Evolutionary conservation across 1,284 basidiomycete genomes (phyloP), one percentile per base, ranked within the genome.

Genomic region (Limonomyces culmigenus): DNA sequence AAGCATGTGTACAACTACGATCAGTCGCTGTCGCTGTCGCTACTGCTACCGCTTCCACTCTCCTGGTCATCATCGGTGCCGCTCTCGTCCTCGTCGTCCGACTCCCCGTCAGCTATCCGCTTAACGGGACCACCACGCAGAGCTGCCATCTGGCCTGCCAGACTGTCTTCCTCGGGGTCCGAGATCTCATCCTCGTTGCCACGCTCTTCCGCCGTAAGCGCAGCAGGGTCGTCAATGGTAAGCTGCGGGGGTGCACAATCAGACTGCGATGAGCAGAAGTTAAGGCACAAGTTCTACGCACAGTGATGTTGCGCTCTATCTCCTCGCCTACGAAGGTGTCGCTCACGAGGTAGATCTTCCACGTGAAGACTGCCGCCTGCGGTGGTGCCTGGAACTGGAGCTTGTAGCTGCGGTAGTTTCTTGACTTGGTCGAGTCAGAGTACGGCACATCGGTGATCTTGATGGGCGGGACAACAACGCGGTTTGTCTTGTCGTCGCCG

Each of bases 131-230:
- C 84, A 4, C 95, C 95, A 37, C 87, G 77, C 88, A 99, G 93
- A 35, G 80, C 71, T 2, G 93, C 92, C 91, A 98, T 96, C 63
- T 99, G 95, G 3, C 95, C 95, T 3, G 92, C 95, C 33, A 98
- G 62, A 17, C 78, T 72, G 55, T 95, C 92, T 56, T 96, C 92
- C 34, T 96, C 92, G 0, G 91, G 91, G 38, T 95, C 91, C 1
- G 87, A 93, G 42, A 96, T 96, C 40, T 92, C 88, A 50, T 93
- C 89, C 34, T 92, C 89, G 12, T 57, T 63, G 15, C 59, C 68
- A 39, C 67, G 63, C 38, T 79, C 77, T 8, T 77, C 74, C 1
- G 57, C 58, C 6, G 58, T 63, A 11, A 77, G 60, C 4, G 61
- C 62, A 11, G 74, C 65, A 5, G 69, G 58, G 21, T 86, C 76